A percentile compares a stretch with the other conserved stretches of the same genome.
Evolutionary conservation across 1,284 basidiomycete species (phyloP).

Genomic region (Ganoderma lucidum): DNA sequence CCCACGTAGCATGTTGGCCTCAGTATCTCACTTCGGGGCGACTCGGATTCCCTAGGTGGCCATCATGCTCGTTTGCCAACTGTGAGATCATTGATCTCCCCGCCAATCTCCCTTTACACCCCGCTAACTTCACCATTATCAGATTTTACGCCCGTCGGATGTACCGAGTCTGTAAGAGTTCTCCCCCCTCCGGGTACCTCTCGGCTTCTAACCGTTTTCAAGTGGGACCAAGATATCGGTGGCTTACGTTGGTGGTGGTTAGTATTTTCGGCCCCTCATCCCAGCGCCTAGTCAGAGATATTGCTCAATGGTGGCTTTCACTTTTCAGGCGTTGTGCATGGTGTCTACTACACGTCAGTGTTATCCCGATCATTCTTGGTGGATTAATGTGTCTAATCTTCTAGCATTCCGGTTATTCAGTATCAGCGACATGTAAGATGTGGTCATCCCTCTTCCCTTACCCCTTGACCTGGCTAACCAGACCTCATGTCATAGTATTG

Average conservation of each 20-base stretch:
- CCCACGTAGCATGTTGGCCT: neutral
- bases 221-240: neutral
- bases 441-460: too few relatives aligned
- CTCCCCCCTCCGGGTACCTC: neutral
- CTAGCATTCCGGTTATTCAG: too few relatives aligned
- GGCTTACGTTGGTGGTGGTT: neutral
- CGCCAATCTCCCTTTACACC: neutral
- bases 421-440: too few relatives aligned
- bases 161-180: neutral
- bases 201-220: neutral
- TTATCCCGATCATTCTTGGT: too few relatives aligned
- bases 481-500: too few relatives aligned
- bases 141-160: neutral
- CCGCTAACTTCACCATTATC: neutral
- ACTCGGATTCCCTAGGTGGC: neutral
- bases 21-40: neutral
- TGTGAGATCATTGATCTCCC: neutral
- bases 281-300: too few relatives aligned
- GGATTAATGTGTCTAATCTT: too few relatives aligned
- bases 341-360: too few relatives aligned
- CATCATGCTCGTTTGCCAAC: neutral
- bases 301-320: too few relatives aligned
- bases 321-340: too few relatives aligned
- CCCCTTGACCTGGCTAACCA: too few relatives aligned
- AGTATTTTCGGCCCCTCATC: neutral